A percentile compares a stretch with the other conserved stretches of the same genome.
Evolutionary conservation across 139 green algal species (phyloP).

Genomic region (Picochlorum sp.): DNA sequence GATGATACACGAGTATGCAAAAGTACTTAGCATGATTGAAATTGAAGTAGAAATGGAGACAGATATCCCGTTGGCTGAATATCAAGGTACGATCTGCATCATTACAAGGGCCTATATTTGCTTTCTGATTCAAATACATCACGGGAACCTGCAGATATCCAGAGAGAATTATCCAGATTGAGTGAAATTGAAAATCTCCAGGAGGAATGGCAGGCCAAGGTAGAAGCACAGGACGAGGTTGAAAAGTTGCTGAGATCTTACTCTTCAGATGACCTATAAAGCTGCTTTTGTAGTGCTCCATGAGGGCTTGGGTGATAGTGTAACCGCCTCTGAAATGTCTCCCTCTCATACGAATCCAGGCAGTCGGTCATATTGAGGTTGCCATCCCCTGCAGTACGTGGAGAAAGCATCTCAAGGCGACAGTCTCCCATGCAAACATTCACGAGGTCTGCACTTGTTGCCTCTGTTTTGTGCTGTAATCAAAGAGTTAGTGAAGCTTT

Average conservation of each 20-base stretch:
- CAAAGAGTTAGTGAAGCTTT: too few species aligned
- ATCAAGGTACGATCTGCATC: background rate
- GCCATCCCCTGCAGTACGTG: too few species aligned
- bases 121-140: background rate
- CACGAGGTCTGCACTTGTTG: too few species aligned
- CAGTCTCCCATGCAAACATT: too few species aligned
- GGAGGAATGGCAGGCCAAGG: slow-evolving; percentile 60
- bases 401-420: too few species aligned
- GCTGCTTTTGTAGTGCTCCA: background rate
- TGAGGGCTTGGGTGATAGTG: background rate
- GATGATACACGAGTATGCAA: slow-evolving; percentile 69
- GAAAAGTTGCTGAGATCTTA: slow-evolving; percentile 25
- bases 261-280: background rate
- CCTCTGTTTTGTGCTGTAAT: too few species aligned
- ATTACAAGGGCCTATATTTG: background rate
- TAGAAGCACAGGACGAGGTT: slow-evolving; percentile 73
- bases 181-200: slow-evolving; percentile 70
- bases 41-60: slow-evolving; percentile 91
- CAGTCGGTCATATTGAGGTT: too few species aligned
- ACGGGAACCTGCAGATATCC: slow-evolving; percentile 46
- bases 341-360: background rate
- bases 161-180: slow-evolving; percentile 61
- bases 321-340: background rate
- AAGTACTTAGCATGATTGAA: slow-evolving; percentile 72
- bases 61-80: slow-evolving; percentile 47